These are phyloP conservation scores for Tolypocladium tropicale DNA, from an alignment of 2,329 filamentous ascomycete species.

Conservation along the genomic window DNA sequence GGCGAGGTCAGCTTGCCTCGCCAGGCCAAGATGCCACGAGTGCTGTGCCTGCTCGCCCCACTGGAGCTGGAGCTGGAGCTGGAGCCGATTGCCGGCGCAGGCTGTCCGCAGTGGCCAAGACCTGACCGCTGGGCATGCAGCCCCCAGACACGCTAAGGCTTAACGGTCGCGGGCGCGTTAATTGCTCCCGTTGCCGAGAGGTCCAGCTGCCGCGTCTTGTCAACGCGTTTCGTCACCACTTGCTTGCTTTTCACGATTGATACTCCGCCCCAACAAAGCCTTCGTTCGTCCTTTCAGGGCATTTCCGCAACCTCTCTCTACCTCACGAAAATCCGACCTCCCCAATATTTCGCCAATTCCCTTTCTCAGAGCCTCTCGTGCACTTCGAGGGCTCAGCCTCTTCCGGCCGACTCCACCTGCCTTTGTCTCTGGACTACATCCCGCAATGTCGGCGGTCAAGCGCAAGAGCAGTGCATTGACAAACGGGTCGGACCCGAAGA, in stretches of 20 bases:
- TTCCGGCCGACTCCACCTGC: constrained; percentile 6
- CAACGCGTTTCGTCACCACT: neutral
- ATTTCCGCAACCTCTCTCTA: neutral
- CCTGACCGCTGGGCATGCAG: neutral
- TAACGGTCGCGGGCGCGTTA: constrained; percentile 1
- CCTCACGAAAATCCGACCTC: neutral
- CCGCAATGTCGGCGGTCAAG: constrained; percentile 49
- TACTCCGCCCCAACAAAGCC: neutral
- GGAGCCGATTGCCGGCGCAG: neutral
- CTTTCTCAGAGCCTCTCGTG: constrained; percentile 5
- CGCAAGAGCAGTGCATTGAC: constrained; percentile 48
- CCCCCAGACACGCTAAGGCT: neutral
- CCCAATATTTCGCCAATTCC: constrained; percentile 8
- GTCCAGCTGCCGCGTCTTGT: constrained; percentile 1
- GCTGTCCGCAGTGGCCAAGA: neutral
- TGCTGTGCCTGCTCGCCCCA: neutral
- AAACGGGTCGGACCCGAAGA: constrained; percentile 48
- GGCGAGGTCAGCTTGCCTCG: neutral
- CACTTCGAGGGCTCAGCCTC: neutral
- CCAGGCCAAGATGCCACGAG: neutral
- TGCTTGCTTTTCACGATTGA: neutral
- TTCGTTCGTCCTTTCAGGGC: neutral
- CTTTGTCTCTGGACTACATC: neutral
- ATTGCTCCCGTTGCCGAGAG: neutral
- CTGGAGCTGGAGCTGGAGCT: no score